phyloP scores from a whole-genome alignment of 345 rosid species.

The Hibiscus mutabilis region DNA sequence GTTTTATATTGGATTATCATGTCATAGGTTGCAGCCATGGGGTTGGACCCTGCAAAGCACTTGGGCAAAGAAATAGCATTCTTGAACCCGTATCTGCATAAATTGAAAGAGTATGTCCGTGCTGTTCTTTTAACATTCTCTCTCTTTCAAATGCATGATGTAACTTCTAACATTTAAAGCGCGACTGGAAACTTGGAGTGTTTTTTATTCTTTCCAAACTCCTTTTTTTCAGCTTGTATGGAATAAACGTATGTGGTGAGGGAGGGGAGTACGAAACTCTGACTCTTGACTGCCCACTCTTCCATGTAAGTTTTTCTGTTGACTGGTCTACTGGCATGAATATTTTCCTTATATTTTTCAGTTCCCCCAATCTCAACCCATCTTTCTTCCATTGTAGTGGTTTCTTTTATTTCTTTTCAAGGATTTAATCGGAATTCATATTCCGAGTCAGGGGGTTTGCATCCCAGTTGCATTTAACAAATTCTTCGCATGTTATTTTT shows the following conservation, averaged over 20 bases:
- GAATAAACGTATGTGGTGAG: conserved; percentile 94
- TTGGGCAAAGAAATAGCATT: conserved; percentile 76
- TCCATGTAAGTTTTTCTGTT: conserved; percentile 44
- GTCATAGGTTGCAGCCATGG: conserved; percentile 82
- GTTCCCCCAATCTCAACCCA: not conserved
- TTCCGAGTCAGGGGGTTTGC: not conserved
- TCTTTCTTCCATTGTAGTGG: not conserved
- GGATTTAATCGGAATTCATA: not conserved
- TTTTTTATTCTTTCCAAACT: not conserved
- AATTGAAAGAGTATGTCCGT: conserved; percentile 73
- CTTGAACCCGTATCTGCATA: conserved; percentile 64
- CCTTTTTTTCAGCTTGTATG: conserved; percentile 55
- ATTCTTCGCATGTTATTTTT: conserved; percentile 8
- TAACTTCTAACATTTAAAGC: conserved; percentile 2
- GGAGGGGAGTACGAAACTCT: conserved; percentile 97
- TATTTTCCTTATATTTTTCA: not conserved
- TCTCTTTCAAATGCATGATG: not conserved
- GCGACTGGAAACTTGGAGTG: not conserved
- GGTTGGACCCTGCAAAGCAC: conserved; percentile 81
- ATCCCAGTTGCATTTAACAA: not conserved
- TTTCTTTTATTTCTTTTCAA: not conserved
- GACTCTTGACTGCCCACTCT: conserved; percentile 95
- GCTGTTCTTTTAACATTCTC: not conserved
- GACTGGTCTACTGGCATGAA: conserved; percentile 6
- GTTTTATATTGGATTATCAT: not conserved